Percentiles rank a stretch among this genome's conserved stretches.
phyloP scores from a whole-genome alignment of 768 basidiomycete genomes.

The Rhizopogon salebrosus region DNA sequence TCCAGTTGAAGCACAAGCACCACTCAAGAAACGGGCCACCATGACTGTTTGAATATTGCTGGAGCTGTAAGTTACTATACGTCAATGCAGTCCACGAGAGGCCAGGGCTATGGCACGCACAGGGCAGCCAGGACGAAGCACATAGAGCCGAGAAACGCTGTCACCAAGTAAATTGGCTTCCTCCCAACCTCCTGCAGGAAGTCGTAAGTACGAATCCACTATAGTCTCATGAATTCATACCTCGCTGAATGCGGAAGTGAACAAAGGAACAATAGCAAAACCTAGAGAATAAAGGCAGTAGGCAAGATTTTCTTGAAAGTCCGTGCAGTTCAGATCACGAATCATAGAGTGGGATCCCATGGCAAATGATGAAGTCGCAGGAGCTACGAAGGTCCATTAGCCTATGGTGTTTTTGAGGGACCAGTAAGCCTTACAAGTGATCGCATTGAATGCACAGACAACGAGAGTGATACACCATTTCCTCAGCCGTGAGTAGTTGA shows the following conservation, averaged over 20 bases:
- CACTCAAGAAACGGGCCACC: slow-evolving; percentile 55
- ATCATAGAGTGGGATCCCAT: slow-evolving; percentile 55
- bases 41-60: slow-evolving; percentile 52
- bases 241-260: slow-evolving; percentile 65
- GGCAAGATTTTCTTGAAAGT: slow-evolving; percentile 41
- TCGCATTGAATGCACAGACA: slow-evolving; percentile 25
- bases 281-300: slow-evolving; percentile 53
- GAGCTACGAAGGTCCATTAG: slow-evolving; percentile 31
- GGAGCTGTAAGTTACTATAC: slow-evolving; percentile 18
- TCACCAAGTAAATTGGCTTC: slow-evolving; percentile 50
- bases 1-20: slow-evolving; percentile 60
- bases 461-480: slow-evolving; percentile 36
- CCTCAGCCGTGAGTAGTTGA: slow-evolving; percentile 27
- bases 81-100: not conserved
- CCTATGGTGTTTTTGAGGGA: not conserved
- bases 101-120: slow-evolving; percentile 8
- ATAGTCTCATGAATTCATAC: slow-evolving; percentile 26
- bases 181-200: slow-evolving; percentile 47
- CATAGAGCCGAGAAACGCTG: slow-evolving; percentile 38
- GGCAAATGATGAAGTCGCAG: slow-evolving; percentile 46
- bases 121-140: slow-evolving; percentile 33
- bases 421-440: slow-evolving; percentile 15
- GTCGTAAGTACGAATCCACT: not conserved
- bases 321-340: slow-evolving; percentile 35
- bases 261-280: slow-evolving; percentile 56